Evolutionary conservation across 306 rosid species (phyloP), one percentile per base, ranked within the genome.

Genomic region (Fagus crenata): DNA sequence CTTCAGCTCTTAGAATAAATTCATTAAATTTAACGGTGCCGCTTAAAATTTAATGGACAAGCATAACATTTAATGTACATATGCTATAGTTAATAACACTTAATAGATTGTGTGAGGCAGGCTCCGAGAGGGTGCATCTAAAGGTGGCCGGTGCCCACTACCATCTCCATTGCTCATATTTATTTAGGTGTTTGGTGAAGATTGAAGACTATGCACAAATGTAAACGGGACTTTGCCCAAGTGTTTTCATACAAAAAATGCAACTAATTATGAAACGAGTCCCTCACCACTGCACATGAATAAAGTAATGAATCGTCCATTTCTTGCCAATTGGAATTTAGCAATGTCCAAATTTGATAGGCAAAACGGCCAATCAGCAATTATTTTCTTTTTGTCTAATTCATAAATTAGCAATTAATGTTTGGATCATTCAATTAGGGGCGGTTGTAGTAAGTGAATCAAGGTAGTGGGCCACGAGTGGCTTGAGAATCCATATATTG

Each of bases 101-200:
- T 7, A 36, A 0, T n/a, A 6, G 1, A 55, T 5, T 9, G 5
- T 55, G 32, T 1, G 3, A 32, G 3, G 2, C 35, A 18, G 63
- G 9, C 32, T 18, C 63, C 6, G 35, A 22, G 63, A 56, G 63
- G 32, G 35, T n/a, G 63, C 7, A 22, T 4, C 6, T 18, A 49
- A 7, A 39, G 36, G 41, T 35, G 81, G 85, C 72, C 56, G 81
- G 81, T 77, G 85, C 75, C 64, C 73, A 1, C 79, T 75, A 13
- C 74, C 85, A 53, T 42, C 73, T 15, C 33, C 74, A 7, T 11
- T 51, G 31, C n/a, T 67, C 54, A n/a, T 37, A 43, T 28, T 73
- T 67, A 74, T 82, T 77, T 28, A 59, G 70, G 22, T 13, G 60
- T 59, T 53, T 60, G 74, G 58, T 49, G 56, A 69, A 69, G 55